Percentiles rank a stretch among this genome's conserved stretches.
phyloP scores from a whole-genome alignment of 1,139 yeast species.

The Lodderomyces orthopsilosis region DNA sequence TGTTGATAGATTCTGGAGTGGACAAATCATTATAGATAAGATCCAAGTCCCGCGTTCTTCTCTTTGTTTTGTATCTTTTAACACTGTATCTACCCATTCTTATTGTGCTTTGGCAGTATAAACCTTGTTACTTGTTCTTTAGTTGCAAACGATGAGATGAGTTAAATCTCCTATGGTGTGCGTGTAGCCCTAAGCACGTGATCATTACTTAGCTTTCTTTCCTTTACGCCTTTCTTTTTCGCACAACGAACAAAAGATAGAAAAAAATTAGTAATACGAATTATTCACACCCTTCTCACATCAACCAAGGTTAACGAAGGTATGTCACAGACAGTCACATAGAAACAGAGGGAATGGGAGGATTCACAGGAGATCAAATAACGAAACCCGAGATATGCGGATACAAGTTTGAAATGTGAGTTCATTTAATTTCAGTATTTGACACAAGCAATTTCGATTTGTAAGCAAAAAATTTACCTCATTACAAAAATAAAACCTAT shows the following conservation, averaged over 20 bases:
- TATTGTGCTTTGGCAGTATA: not conserved
- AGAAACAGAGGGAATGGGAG: not conserved
- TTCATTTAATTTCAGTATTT: not conserved
- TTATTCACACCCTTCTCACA: constrained; percentile 7
- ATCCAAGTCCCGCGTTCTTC: constrained; percentile 84
- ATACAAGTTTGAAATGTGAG: not conserved
- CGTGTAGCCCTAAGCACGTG: constrained; percentile 3
- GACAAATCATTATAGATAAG: constrained; percentile 75
- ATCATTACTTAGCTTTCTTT: not conserved
- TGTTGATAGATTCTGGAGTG: constrained; percentile 56
- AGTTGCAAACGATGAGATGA: not conserved
- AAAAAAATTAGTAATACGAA: constrained; percentile 9
- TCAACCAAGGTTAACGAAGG: constrained; percentile 23
- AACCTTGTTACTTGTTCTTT: too few relatives aligned
- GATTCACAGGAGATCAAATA: not conserved
- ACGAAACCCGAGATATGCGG: not conserved
- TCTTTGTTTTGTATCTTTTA: constrained; percentile 69
- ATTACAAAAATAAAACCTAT: constrained; percentile 1
- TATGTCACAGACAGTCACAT: constrained; percentile 14
- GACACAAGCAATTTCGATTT: constrained; percentile 3
- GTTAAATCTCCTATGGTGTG: not conserved
- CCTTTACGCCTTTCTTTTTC: not conserved
- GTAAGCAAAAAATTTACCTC: constrained; percentile 6
- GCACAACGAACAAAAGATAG: constrained; percentile 9
- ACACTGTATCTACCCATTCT: constrained; percentile 88